These are phyloP conservation scores for Galerina marginata DNA, from an alignment of 768 basidiomycete genomes.

Conservation along the genomic window DNA sequence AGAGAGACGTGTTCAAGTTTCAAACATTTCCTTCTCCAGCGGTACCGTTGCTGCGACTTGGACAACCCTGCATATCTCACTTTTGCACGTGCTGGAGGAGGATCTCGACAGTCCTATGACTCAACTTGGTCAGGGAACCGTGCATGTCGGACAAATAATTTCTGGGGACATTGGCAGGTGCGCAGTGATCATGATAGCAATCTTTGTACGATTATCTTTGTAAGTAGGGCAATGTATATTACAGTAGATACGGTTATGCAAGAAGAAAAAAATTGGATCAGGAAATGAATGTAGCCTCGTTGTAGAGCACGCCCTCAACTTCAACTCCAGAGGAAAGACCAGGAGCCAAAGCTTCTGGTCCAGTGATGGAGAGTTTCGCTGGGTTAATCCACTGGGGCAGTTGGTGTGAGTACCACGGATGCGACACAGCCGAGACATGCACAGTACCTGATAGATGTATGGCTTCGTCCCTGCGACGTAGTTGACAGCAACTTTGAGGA, in stretches of 20 bases:
- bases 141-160: constrained; percentile 3
- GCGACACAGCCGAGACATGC: background rate
- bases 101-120: constrained; percentile 8
- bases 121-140: background rate
- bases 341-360: constrained; percentile 43
- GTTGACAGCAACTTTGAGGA: constrained; percentile 90
- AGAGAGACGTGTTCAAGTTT: constrained; percentile 16
- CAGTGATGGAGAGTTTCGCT: constrained; percentile 46
- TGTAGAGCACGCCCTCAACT: constrained; percentile 78
- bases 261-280: constrained; percentile 18
- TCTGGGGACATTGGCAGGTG: background rate
- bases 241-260: constrained; percentile 7
- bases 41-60: constrained; percentile 10
- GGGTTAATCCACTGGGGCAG: constrained; percentile 52
- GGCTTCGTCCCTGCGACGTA: constrained; percentile 95
- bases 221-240: constrained; percentile 13
- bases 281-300: constrained; percentile 92
- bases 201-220: constrained; percentile 1
- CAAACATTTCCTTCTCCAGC: constrained; percentile 6
- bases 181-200: constrained; percentile 1
- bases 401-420: constrained; percentile 24
- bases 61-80: constrained; percentile 2
- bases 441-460: constrained; percentile 85
- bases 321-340: constrained; percentile 48
- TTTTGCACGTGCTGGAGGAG: constrained; percentile 15